Conservation (phyloP, 2,329 filamentous ascomycete genomes). For the Xylariaceae sp. region DNA sequence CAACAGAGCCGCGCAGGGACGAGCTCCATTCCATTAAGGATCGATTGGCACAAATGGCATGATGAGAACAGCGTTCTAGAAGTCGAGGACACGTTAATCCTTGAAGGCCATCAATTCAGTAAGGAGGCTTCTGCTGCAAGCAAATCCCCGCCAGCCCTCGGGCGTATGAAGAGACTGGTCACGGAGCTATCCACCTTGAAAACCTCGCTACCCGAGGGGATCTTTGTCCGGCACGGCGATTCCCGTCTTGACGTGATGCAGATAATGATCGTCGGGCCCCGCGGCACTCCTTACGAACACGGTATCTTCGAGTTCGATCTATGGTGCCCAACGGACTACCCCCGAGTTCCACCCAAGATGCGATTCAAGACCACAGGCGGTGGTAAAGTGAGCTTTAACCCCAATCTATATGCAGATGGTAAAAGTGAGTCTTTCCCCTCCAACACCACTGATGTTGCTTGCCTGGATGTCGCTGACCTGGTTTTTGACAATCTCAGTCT, state of each 20-base stretch:
- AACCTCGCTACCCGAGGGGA: conserved; percentile 46
- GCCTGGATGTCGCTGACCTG: no score
- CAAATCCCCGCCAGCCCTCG: conserved; percentile 18
- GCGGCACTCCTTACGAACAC: conserved; percentile 49
- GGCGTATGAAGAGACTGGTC: conserved; percentile 46
- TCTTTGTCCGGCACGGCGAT: conserved; percentile 44
- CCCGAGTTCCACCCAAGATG: conserved; percentile 38
- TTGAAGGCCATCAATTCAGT: conserved; percentile 25
- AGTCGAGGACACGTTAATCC: conserved; percentile 34
- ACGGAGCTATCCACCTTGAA: conserved; percentile 43
- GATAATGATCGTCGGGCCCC: conserved; percentile 45
- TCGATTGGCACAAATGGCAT: conserved; percentile 28
- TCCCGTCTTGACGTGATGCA: conserved; percentile 48
- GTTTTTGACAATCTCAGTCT: conserved; percentile 30
- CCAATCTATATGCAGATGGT: conserved; percentile 48
- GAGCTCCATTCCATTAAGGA: conserved; percentile 8
- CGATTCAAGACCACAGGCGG: conserved; percentile 43
- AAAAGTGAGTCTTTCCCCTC: conserved; percentile 34
- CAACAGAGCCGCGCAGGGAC: not conserved
- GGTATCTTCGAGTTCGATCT: conserved; percentile 55
- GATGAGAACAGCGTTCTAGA: conserved; percentile 32
- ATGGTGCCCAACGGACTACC: conserved; percentile 40
- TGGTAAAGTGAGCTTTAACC: conserved; percentile 41
- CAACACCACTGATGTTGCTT: not conserved
- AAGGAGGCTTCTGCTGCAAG: conserved; percentile 11